Percentiles rank a stretch among this genome's conserved stretches.
Conservation (phyloP, 768 basidiomycete genomes). For the Amanita polypyramis region DNA sequence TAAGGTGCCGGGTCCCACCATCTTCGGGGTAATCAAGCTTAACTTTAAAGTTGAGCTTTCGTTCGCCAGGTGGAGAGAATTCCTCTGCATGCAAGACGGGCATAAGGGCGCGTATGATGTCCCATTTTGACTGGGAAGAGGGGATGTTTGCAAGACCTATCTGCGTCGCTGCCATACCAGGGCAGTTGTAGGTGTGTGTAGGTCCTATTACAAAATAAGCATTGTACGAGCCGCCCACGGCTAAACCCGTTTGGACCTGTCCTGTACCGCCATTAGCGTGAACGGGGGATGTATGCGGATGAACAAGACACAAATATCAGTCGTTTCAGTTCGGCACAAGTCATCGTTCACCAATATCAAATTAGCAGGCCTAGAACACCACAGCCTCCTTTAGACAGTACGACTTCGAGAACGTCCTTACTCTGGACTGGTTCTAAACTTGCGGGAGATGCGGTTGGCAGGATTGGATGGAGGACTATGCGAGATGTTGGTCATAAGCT, state of each 20-base stretch:
- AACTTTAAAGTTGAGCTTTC: slow-evolving; percentile 52
- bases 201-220: not conserved
- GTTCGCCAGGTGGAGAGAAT: slow-evolving; percentile 26
- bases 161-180: slow-evolving; percentile 21
- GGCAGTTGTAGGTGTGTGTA: slow-evolving; percentile 1
- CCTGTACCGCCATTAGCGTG: not conserved
- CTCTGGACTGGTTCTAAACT: not conserved
- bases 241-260: not conserved
- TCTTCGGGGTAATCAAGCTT: slow-evolving; percentile 34
- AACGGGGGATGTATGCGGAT: not conserved
- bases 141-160: slow-evolving; percentile 27
- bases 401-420: not conserved
- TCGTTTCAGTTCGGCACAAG: not conserved
- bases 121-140: slow-evolving; percentile 36
- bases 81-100: slow-evolving; percentile 45
- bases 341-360: slow-evolving; percentile 3
- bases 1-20: slow-evolving; percentile 41
- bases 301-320: not conserved
- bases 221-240: not conserved
- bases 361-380: not conserved
- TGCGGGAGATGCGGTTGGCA: not conserved
- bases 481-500: not conserved
- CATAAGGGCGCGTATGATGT: slow-evolving; percentile 47
- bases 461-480: not conserved
- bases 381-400: not conserved